These are phyloP conservation scores for Globisporangium recalcitrans DNA, from an alignment of 352 stramenopile genomes.

Conservation along the genomic window DNA sequence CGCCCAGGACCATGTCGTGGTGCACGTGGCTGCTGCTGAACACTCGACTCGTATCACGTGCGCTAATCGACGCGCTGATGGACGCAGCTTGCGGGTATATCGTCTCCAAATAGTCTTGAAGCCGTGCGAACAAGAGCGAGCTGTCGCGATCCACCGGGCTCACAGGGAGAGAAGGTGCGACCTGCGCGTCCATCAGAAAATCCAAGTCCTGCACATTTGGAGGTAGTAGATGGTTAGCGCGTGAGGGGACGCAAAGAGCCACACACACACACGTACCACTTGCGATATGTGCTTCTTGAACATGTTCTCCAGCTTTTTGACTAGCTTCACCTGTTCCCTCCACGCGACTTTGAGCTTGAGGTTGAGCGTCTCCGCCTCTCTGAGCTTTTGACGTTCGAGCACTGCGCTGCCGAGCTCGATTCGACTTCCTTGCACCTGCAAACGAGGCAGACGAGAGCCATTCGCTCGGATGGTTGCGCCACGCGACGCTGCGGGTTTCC, in stretches of 20 bases:
- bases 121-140: not conserved
- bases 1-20: not conserved
- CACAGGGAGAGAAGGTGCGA: not conserved
- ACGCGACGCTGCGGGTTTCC: too few relatives aligned
- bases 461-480: not conserved
- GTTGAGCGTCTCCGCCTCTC: conserved; percentile 35
- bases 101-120: not conserved
- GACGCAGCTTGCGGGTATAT: not conserved
- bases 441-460: not conserved
- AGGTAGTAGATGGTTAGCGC: too few relatives aligned
- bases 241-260: too few relatives aligned
- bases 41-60: not conserved
- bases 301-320: conserved; percentile 32
- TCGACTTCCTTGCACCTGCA: not conserved
- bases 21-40: conserved; percentile 14
- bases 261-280: not conserved
- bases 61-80: not conserved
- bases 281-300: conserved; percentile 19
- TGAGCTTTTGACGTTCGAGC: conserved; percentile 29
- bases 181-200: not conserved
- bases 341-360: conserved; percentile 29
- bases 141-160: not conserved
- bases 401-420: conserved; percentile 32
- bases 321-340: conserved; percentile 34
- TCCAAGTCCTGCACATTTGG: not conserved